These are phyloP conservation scores for Talaromyces verruculosus DNA, from an alignment of 2,329 filamentous ascomycete genomes.

Conservation along the genomic window DNA sequence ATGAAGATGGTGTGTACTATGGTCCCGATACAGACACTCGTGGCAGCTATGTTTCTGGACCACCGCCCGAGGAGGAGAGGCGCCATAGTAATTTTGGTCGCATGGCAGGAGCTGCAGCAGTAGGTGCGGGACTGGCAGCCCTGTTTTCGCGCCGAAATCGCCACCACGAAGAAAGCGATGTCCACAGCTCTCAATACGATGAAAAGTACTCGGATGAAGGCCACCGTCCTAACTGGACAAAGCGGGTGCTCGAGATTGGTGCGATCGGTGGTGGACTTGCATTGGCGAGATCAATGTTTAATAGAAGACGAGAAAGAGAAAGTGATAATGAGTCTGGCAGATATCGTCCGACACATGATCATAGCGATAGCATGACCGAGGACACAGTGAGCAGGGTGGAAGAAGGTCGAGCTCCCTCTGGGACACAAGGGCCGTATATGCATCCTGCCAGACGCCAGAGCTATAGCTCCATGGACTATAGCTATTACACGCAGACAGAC, in stretches of 20 bases:
- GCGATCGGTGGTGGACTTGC: constrained; percentile 64
- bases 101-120: constrained; percentile 55
- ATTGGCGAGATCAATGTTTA: constrained; percentile 60
- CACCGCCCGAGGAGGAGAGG: constrained; percentile 52
- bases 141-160: constrained; percentile 46
- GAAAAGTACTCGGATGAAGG: constrained; percentile 64
- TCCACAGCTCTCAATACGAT: constrained; percentile 58
- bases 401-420: constrained; percentile 49
- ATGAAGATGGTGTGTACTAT: constrained; percentile 47
- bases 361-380: constrained; percentile 45
- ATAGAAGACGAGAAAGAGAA: constrained; percentile 55
- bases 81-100: constrained; percentile 48
- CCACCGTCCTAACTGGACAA: constrained; percentile 55
- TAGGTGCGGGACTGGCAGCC: constrained; percentile 59
- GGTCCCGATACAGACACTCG: constrained; percentile 58
- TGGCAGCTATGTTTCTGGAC: constrained; percentile 56
- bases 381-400: constrained; percentile 48
- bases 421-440: constrained; percentile 27
- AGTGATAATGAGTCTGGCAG: constrained; percentile 54
- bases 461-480: constrained; percentile 32
- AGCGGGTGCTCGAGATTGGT: constrained; percentile 60
- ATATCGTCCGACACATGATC: constrained; percentile 54
- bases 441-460: constrained; percentile 29
- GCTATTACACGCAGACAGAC: constrained; percentile 45
- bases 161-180: constrained; percentile 46